Percentiles rank a stretch among this genome's conserved stretches.
Evolutionary conservation across 306 rosid species (phyloP).

Genomic region (Prunus armeniaca): DNA sequence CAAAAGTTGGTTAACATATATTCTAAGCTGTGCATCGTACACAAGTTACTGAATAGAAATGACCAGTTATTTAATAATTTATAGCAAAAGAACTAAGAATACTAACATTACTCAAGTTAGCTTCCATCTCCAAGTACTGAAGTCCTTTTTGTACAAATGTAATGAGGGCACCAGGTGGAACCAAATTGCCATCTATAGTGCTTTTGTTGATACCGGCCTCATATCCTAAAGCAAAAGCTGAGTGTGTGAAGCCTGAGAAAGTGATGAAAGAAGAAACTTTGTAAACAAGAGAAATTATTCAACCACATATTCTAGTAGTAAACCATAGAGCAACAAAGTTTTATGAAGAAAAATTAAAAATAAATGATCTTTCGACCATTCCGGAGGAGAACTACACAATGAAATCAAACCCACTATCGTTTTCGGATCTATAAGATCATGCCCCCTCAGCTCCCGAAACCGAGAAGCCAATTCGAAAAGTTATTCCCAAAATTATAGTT

Average conservation of each 20-base stretch:
- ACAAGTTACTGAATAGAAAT: not conserved
- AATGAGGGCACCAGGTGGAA: conserved; percentile 84
- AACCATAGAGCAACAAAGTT: not conserved
- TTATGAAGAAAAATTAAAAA: not conserved
- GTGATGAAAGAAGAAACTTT: not conserved
- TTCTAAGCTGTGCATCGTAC: conserved; percentile 25
- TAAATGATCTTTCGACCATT: not conserved
- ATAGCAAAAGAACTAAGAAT: conserved; percentile 28
- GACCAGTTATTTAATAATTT: not conserved
- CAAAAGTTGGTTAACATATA: conserved; percentile 56
- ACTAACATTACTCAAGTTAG: conserved; percentile 94
- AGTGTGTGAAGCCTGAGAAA: conserved; percentile 79
- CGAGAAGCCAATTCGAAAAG: not conserved
- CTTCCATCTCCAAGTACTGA: conserved; percentile 98
- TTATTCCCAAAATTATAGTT: not conserved
- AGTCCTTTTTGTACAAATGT: conserved; percentile 91
- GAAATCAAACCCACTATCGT: not conserved
- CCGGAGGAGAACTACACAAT: not conserved
- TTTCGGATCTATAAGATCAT: conserved; percentile 28
- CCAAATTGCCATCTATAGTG: conserved; percentile 84
- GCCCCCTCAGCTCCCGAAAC: not conserved
- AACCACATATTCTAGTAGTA: not conserved
- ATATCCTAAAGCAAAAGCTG: conserved; percentile 92
- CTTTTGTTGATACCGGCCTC: conserved; percentile 88
- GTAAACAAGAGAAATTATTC: not conserved